phyloP scores from a whole-genome alignment of 208 protist genomes.

The Strigomonas culicis region DNA sequence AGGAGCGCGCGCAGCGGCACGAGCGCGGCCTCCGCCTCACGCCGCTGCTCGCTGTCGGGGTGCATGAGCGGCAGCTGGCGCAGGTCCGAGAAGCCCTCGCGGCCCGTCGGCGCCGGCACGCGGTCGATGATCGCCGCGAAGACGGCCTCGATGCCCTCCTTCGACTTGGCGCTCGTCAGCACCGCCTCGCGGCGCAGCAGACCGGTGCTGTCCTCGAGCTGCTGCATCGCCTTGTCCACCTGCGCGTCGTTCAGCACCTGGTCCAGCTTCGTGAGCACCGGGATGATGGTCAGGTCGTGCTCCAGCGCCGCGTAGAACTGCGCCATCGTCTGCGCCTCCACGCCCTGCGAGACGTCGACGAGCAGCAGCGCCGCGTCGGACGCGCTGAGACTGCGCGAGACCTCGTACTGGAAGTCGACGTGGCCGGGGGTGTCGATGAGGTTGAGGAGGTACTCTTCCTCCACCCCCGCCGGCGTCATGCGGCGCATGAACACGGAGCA shows the following conservation, averaged over 20 bases:
- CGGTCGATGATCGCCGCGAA: slow-evolving; percentile 90
- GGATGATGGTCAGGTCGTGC: slow-evolving; percentile 79
- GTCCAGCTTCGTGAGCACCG: slow-evolving; percentile 91
- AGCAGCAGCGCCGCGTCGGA: slow-evolving; percentile 90
- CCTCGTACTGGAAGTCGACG: slow-evolving; percentile 98
- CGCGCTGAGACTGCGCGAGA: slow-evolving; percentile 93
- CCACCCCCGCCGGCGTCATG: neutral
- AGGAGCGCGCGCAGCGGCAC: slow-evolving; percentile 92
- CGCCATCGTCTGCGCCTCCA: slow-evolving; percentile 96
- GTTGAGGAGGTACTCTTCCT: slow-evolving; percentile 92
- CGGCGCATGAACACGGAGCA: slow-evolving; percentile 81
- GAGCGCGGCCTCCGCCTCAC: slow-evolving; percentile 40
- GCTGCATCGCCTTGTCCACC: slow-evolving; percentile 58
- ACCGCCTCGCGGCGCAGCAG: slow-evolving; percentile 83
- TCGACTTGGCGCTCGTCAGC: slow-evolving; percentile 90
- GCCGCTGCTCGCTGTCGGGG: slow-evolving; percentile 41
- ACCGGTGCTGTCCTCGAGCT: slow-evolving; percentile 89
- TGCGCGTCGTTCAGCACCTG: slow-evolving; percentile 60
- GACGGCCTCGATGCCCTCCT: slow-evolving; percentile 82
- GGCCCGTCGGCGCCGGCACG: slow-evolving; percentile 59
- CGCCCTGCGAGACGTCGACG: slow-evolving; percentile 90
- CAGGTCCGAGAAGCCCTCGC: slow-evolving; percentile 68
- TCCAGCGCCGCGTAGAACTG: slow-evolving; percentile 96
- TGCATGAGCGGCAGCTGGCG: slow-evolving; percentile 67
- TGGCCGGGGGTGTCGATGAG: slow-evolving; percentile 97